Base-by-base conservation (phyloP, 2,329 filamentous ascomycete species). In the Epichloe gansuensis region DNA sequence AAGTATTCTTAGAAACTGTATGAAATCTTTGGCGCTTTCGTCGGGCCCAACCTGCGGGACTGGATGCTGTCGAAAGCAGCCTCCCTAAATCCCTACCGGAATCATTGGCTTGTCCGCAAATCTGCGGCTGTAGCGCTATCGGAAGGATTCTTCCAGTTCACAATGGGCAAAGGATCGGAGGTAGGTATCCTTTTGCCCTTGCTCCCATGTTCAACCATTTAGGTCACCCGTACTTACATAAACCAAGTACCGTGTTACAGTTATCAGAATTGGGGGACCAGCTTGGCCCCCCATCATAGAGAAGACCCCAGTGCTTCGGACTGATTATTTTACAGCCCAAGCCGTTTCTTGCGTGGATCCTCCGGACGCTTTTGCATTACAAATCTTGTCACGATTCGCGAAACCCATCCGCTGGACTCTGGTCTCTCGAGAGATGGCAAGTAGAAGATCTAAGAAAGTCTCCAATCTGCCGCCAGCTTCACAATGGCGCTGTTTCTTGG, bases 31-130 rank as follows among this genome's bases (percentile, higher is more conserved):
- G 46, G 46, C 21, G 21, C 31, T 40, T 49, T 45, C 40, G 21
- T 49, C 9, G 51, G 46, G 13, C 2, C 49, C 6, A 25, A 49
- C 6, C n/a, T 46, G 23, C 44, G 35, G 15, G 45, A 53, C 42
- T 52, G 52, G 54, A 1, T 51, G 0, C 25, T 51, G 15, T 53
- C 49, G 39, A 36, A 55, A 15, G 42, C 45, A 27, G 38, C 41
- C 34, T 47, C 15, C 11, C 38, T 21, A 27, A 40, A 47, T 42
- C 4, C 41, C 15, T 48, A 53, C 25, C 47, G 34, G 39, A 57
- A 50, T 40, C 51, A 57, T 48, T 60, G 57, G 57, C 57, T 59
- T 56, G 53, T 60, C 23, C 58, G 55, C 40, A 59, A 54, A 48
- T 60, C 58, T 39, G 58, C 55, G 23, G 54, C 57, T 25, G 49